Evolutionary conservation across 805 yeast genomes (phyloP).

Genomic region (Candida sanyiensis): DNA sequence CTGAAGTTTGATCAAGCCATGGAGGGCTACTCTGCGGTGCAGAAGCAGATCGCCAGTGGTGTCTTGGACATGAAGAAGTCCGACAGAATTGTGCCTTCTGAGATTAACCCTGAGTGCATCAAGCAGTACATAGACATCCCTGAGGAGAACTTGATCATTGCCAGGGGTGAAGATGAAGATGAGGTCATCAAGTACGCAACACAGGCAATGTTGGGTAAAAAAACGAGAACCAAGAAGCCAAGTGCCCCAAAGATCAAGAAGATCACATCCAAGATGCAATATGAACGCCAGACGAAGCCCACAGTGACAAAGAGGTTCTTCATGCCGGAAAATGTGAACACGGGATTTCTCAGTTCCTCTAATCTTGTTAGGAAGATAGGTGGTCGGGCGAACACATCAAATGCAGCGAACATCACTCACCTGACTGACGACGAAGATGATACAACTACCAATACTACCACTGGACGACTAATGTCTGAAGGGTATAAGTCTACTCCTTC

Average conservation of each 20-base stretch:
- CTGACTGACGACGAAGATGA: conserved; percentile 15
- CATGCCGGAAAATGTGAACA: conserved; percentile 68
- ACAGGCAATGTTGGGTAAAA: conserved; percentile 47
- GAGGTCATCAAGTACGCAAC: conserved; percentile 66
- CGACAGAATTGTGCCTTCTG: conserved; percentile 64
- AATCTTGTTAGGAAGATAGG: conserved; percentile 35
- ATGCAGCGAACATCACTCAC: conserved; percentile 11
- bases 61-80: conserved; percentile 39
- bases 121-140: conserved; percentile 60
- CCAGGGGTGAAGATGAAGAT: conserved; percentile 53
- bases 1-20: conserved; percentile 76
- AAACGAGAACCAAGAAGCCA: conserved; percentile 15
- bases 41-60: conserved; percentile 54
- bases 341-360: conserved; percentile 56
- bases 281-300: conserved; percentile 12
- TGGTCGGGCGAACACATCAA: not conserved
- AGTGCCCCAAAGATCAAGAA: conserved; percentile 11
- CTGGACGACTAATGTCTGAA: conserved; percentile 4
- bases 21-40: conserved; percentile 77
- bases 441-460: not conserved
- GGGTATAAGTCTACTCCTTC: not conserved
- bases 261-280: conserved; percentile 11
- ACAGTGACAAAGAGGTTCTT: conserved; percentile 46
- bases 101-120: conserved; percentile 49
- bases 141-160: conserved; percentile 54